Conservation (phyloP, 352 stramenopile genomes). For the Pythium aquatile region DNA sequence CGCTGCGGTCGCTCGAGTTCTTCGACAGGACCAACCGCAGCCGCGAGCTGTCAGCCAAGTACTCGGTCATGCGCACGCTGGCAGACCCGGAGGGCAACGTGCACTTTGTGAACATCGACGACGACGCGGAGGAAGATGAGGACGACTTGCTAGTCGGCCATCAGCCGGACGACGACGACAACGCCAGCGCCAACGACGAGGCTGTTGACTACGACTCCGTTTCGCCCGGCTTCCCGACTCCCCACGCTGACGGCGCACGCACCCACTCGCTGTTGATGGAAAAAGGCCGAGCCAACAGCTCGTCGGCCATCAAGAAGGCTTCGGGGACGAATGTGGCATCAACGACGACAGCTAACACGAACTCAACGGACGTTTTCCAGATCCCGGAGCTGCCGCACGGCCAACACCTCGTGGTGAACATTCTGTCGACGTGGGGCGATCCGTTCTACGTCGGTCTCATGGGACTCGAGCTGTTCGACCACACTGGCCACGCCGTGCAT, state of each 20-base stretch:
- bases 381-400: conserved; percentile 76
- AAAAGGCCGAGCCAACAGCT: not conserved
- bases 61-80: conserved; percentile 53
- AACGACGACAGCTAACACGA: not conserved
- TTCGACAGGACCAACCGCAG: conserved; percentile 75
- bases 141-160: conserved; percentile 6
- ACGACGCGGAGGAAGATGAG: conserved; percentile 9
- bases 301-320: not conserved
- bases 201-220: not conserved
- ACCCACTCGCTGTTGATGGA: not conserved
- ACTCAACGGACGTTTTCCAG: conserved; percentile 42
- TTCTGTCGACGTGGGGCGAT: conserved; percentile 89
- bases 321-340: not conserved
- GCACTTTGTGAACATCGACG: conserved; percentile 78
- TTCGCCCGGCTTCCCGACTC: not conserved
- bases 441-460: conserved; percentile 90
- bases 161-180: not conserved
- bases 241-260: not conserved
- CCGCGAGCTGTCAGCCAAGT: conserved; percentile 57
- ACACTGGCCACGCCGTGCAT: conserved; percentile 61
- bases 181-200: not conserved
- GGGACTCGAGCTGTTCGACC: conserved; percentile 88
- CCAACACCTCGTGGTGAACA: conserved; percentile 76
- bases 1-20: conserved; percentile 64
- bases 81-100: conserved; percentile 72